phyloP scores from a whole-genome alignment of 1,139 yeast species.

The Suhomyces maxii region DNA sequence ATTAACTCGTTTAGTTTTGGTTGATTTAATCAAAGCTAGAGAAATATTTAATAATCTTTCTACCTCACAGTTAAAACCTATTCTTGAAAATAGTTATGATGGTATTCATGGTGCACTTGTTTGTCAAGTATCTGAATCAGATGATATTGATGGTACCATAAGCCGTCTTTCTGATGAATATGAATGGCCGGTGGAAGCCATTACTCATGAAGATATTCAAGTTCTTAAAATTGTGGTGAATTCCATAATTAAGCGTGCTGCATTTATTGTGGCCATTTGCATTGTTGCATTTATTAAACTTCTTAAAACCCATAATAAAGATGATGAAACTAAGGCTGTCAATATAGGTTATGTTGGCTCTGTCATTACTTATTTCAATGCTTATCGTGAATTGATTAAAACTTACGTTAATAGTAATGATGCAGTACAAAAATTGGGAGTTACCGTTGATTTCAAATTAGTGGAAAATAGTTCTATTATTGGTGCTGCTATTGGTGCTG shows the following conservation, averaged over 20 bases:
- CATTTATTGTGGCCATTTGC: slow-evolving; percentile 41
- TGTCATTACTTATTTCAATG: slow-evolving; percentile 38
- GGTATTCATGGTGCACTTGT: slow-evolving; percentile 43
- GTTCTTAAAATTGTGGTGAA: slow-evolving; percentile 29
- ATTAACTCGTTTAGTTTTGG: slow-evolving; percentile 42
- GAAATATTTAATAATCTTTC: slow-evolving; percentile 32
- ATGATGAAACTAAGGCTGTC: slow-evolving; percentile 19
- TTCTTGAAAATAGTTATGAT: slow-evolving; percentile 26
- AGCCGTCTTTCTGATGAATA: slow-evolving; percentile 23
- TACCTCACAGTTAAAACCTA: slow-evolving; percentile 5
- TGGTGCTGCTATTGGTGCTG: slow-evolving; percentile 53
- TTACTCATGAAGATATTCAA: slow-evolving; percentile 27
- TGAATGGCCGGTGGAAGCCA: slow-evolving; percentile 21
- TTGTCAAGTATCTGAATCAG: slow-evolving; percentile 37
- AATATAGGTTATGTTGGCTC: slow-evolving; percentile 49
- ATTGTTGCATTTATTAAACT: slow-evolving; percentile 39
- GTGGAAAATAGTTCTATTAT: slow-evolving; percentile 46
- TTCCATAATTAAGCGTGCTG: slow-evolving; percentile 38
- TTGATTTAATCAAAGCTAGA: slow-evolving; percentile 30
- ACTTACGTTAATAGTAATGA: slow-evolving; percentile 31
- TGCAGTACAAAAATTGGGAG: slow-evolving; percentile 26
- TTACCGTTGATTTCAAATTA: slow-evolving; percentile 38
- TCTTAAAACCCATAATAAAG: slow-evolving; percentile 30
- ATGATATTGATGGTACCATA: slow-evolving; percentile 23
- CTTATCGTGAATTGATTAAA: slow-evolving; percentile 33